Percentiles rank a stretch among this genome's conserved stretches.
Evolutionary conservation across 345 rosid genomes (phyloP).

Genomic region (Cardamine occulta): DNA sequence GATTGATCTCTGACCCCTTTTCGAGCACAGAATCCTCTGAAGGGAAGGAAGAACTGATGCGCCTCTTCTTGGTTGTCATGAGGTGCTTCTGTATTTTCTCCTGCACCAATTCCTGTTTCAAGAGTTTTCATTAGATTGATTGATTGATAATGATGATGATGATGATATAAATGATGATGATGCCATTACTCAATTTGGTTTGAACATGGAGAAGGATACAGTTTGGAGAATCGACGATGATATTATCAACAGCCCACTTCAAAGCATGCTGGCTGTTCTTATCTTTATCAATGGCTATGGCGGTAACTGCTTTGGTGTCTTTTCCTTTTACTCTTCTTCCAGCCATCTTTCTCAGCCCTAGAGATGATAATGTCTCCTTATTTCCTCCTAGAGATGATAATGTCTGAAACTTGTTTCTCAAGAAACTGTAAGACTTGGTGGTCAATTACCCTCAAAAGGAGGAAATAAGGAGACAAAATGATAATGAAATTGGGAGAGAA

Average conservation of each 20-base stretch:
- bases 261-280: constrained; percentile 83
- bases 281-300: constrained; percentile 73
- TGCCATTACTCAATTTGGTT: constrained; percentile 38
- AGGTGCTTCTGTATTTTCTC: constrained; percentile 49
- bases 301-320: constrained; percentile 52
- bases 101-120: constrained; percentile 40
- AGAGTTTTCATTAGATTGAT: constrained; percentile 19
- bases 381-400: constrained; percentile 10
- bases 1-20: constrained; percentile 61
- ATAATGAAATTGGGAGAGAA: background rate
- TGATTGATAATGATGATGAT: constrained; percentile 8
- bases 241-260: constrained; percentile 78
- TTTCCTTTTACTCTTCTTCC: constrained; percentile 34
- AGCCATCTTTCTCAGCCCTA: constrained; percentile 23
- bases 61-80: constrained; percentile 56
- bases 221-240: constrained; percentile 60
- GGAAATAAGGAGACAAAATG: background rate
- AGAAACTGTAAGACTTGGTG: background rate
- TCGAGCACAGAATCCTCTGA: constrained; percentile 67
- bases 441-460: background rate
- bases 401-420: constrained; percentile 19
- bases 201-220: constrained; percentile 75
- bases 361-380: constrained; percentile 8
- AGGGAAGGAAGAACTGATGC: constrained; percentile 65
- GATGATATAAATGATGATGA: constrained; percentile 1